Evolutionary conservation across 2,329 filamentous ascomycete species (phyloP), one percentile per base, ranked within the genome.

Genomic region (Raffaelea albimanens): DNA sequence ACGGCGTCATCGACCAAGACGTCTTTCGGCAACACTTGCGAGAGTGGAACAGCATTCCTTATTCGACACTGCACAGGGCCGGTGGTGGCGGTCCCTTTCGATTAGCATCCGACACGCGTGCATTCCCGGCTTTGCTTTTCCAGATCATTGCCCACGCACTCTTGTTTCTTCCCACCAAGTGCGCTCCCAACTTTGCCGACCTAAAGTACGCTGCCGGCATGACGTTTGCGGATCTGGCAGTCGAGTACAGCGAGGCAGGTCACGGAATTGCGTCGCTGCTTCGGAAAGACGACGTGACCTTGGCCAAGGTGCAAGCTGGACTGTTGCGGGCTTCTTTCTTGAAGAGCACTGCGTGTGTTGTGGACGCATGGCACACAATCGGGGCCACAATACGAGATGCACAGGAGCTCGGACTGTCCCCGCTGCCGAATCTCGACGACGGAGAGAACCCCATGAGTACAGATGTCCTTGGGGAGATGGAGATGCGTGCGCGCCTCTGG

Each of bases 231-330:
- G 43, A 44, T 16, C 31, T 44, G 4, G 43, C 33, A 10, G 13
- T 8, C 33, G 43, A 44, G 13, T 44, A 44, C 33, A 44, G 43
- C 43, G 43, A 44, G 4, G 43, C 43, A 7, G 43, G 43, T 20
- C 18, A n/a, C 33, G 31, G 23, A 18, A 38, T n/a, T 10, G 20
- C 20, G 18, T 4, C 31, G 31, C 21, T 39, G 31, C 33, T 25
- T 20, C n/a, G 38, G 4, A 40, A 20, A 10, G 19, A 20, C 5
- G 38, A 40, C 38, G 38, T 40, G 14, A 39, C 43, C 7, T 5
- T 25, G 31, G 43, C 33, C 2, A n/a, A 38, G 38, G 43, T 44
- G 19, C 43, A 44, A 33, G 20, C 43, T 4, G 33, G 43, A 4
- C 14, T 44, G 13, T 33, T 44, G 20, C 31, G 43, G 4, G 43